These are phyloP conservation scores for Aphanomyces euteiches DNA, from an alignment of 352 stramenopile species.

Conservation along the genomic window DNA sequence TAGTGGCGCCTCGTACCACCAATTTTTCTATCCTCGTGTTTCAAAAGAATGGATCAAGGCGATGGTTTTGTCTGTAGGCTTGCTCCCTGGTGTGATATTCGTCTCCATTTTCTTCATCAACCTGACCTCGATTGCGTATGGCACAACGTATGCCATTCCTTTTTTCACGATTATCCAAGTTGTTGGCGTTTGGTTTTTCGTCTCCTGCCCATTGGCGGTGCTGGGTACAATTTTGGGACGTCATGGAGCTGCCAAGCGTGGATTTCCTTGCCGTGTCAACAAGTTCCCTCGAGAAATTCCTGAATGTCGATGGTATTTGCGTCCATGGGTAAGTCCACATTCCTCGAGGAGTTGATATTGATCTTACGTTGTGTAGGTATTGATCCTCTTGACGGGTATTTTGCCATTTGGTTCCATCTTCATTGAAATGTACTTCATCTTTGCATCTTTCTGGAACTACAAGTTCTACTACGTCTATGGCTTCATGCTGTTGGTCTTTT, in stretches of 20 bases:
- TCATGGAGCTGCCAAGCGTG: conserved; percentile 85
- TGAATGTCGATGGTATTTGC: conserved; percentile 74
- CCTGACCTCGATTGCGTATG: conserved; percentile 70
- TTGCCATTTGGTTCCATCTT: conserved; percentile 99
- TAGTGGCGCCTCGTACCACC: conserved; percentile 87
- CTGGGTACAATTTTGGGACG: conserved; percentile 96
- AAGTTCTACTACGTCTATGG: conserved; percentile 99
- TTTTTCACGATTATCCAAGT: conserved; percentile 87
- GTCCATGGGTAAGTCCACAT: conserved; percentile 38
- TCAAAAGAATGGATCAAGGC: conserved; percentile 88
- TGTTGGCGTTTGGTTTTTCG: conserved; percentile 96
- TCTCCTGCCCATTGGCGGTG: conserved; percentile 94
- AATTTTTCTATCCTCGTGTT: conserved; percentile 89
- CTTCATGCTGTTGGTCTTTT: conserved; percentile 97
- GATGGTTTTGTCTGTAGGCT: conserved; percentile 75
- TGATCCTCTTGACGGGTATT: conserved; percentile 95
- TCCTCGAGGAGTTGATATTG: conserved; percentile 6
- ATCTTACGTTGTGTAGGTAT: conserved; percentile 41
- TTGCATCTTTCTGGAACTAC: conserved; percentile 99
- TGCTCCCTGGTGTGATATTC: conserved; percentile 77
- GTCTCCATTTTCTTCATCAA: conserved; percentile 88
- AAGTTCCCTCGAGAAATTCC: conserved; percentile 92
- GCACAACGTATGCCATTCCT: conserved; percentile 81
- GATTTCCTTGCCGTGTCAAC: conserved; percentile 93
- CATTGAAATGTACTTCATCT: conserved; percentile 99